These are phyloP conservation scores for Farysia itapuensis DNA, from an alignment of 1,284 basidiomycete species.

Conservation along the genomic window DNA sequence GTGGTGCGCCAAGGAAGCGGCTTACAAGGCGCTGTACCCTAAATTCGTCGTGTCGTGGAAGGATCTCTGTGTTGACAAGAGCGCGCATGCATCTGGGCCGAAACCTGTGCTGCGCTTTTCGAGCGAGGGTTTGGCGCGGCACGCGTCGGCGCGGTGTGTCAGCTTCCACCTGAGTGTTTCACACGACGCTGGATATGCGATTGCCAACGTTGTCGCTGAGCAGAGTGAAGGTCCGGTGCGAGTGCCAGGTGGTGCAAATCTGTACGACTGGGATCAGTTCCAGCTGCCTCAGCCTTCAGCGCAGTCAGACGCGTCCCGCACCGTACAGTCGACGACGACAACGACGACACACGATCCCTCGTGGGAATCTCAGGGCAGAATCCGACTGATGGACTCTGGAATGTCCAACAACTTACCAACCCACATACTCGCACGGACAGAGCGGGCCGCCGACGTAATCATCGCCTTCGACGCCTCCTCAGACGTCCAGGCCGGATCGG, in stretches of 20 bases:
- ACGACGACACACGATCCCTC: neutral
- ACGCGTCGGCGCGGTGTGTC: conserved; percentile 18
- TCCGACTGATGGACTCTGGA: conserved; percentile 54
- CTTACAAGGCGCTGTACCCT: conserved; percentile 82
- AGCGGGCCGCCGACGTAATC: conserved; percentile 49
- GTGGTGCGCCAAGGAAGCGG: conserved; percentile 74
- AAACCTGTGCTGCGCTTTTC: conserved; percentile 29
- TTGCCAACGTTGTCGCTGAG: conserved; percentile 70
- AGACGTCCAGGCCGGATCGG: conserved; percentile 53
- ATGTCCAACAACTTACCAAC: conserved; percentile 58
- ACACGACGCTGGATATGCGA: conserved; percentile 81
- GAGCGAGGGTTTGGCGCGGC: conserved; percentile 29
- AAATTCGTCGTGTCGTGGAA: conserved; percentile 72
- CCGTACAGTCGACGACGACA: neutral
- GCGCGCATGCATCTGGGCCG: neutral
- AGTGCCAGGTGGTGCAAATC: neutral
- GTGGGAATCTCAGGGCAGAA: conserved; percentile 39
- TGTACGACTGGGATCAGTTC: neutral
- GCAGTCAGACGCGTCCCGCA: neutral
- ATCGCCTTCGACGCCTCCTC: conserved; percentile 57
- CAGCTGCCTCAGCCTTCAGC: neutral
- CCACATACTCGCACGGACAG: conserved; percentile 43
- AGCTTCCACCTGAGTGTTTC: conserved; percentile 70
- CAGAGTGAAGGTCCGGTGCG: neutral
- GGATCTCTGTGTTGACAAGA: conserved; percentile 64